A percentile compares a stretch with the other conserved stretches of the same genome.
phyloP scores from a whole-genome alignment of 108 stramenopile species.

The Pseudonitzschia multiseries region DNA sequence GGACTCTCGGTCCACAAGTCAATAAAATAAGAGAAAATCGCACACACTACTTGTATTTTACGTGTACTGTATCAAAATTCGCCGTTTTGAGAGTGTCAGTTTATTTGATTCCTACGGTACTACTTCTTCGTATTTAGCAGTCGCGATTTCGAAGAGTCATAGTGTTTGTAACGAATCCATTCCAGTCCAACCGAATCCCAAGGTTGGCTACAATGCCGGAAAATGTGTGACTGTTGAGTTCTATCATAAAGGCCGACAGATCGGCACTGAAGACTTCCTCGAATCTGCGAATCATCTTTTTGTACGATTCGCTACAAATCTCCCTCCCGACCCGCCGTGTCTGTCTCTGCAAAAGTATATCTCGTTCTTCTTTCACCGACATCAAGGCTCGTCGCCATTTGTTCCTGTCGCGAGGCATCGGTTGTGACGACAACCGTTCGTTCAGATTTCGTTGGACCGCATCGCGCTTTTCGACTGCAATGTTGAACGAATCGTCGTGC shows the following conservation, averaged over 20 bases:
- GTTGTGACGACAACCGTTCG: slow-evolving; percentile 15
- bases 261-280: slow-evolving; percentile 75
- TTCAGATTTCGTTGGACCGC: slow-evolving; percentile 45
- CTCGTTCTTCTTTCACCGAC: slow-evolving; percentile 28
- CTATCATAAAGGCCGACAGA: slow-evolving; percentile 74
- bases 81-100: too few species aligned
- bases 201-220: slow-evolving; percentile 52
- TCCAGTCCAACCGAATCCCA: slow-evolving; percentile 81
- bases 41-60: too few species aligned
- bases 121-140: neutral
- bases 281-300: slow-evolving; percentile 73
- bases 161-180: slow-evolving; percentile 62
- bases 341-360: slow-evolving; percentile 27
- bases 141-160: neutral
- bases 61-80: too few species aligned
- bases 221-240: slow-evolving; percentile 59
- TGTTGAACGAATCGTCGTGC: slow-evolving; percentile 35
- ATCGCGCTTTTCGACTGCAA: slow-evolving; percentile 38
- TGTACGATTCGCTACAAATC: slow-evolving; percentile 64
- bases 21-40: too few species aligned
- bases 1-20: too few species aligned
- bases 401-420: slow-evolving; percentile 17
- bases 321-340: slow-evolving; percentile 58
- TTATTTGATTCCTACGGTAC: too few species aligned
- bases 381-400: slow-evolving; percentile 28